Evolutionary conservation across 2,329 filamentous ascomycete genomes (phyloP), one percentile per base, ranked within the genome.

Genomic region (Parascedosporium putredinis): DNA sequence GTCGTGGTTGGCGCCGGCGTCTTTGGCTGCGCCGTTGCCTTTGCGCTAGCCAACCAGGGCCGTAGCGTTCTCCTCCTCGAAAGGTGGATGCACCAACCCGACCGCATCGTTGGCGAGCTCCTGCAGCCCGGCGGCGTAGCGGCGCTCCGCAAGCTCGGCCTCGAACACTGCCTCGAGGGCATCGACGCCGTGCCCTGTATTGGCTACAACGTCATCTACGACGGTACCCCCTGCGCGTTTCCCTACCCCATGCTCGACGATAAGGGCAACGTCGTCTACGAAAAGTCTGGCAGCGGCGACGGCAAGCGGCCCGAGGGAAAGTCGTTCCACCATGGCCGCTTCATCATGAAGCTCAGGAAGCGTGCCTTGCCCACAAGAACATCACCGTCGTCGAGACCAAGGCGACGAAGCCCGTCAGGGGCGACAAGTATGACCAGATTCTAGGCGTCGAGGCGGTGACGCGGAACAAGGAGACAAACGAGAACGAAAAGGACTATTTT

Each of bases 71-170:
- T 97, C 23, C 73, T 98, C 47, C 79, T 98, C 47, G 93, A 98
- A 71, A 79, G 80, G 60, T 94, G 82, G 68, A 73, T 97, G 68
- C 88, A 88, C 67, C 85, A 97, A 71, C 93, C 93, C 18, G 86
- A 97, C 69, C 83, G 93, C 55, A 98, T 98, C 57, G 89, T 98
- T 45, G 93, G 93, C 58, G 93, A 98, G 70, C 71, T 98, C 55
- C 72, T 98, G 58, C 93, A 98, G 67, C 93, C 93, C 0, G 93
- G 93, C 47, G 93, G 93, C 46, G 83, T 95, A 29, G 73, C 79
- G 48, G 86, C 93, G 6, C 73, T 98, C 59, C 77, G 83, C 60
- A 81, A 86, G 62, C 72, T 98, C 46, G 93, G 93, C 2, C 69
- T 98, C 55, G 75, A 73, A 50, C 79, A 90, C 59, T 95, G 88